Conservation (phyloP, 345 rosid genomes). For the Linum lewisii region DNA sequence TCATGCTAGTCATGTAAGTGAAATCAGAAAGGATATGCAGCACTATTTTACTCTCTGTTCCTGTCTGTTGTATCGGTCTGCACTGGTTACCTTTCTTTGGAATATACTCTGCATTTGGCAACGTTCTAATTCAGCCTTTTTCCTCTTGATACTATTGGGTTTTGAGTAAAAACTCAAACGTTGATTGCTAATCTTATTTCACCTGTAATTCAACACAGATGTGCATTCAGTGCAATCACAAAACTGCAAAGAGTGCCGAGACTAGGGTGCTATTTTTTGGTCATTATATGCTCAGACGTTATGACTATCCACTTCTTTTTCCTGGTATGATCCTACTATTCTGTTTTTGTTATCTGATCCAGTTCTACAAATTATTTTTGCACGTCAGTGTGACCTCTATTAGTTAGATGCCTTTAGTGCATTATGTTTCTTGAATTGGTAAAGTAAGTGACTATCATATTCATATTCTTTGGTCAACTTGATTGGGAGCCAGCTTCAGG, state of each 20-base stretch:
- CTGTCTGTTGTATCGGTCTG: no score
- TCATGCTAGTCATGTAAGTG: constrained; percentile 92
- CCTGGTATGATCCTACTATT: constrained; percentile 43
- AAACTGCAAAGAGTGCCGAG: constrained; percentile 65
- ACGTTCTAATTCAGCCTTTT: no score
- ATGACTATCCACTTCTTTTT: constrained; percentile 98
- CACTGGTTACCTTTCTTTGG: no score
- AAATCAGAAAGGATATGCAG: not conserved
- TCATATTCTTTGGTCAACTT: not conserved
- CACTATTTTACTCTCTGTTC: not conserved
- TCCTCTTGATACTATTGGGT: not conserved
- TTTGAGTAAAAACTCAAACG: not conserved
- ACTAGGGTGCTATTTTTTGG: constrained; percentile 91
- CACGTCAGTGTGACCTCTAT: not conserved
- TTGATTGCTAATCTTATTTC: not conserved
- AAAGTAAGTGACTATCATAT: not conserved
- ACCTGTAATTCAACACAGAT: constrained; percentile 41
- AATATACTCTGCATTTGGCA: no score
- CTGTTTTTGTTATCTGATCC: not conserved
- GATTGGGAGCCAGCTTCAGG: not conserved
- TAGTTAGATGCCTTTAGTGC: not conserved
- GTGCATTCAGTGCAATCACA: constrained; percentile 82
- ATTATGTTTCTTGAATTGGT: not conserved
- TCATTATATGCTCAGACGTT: constrained; percentile 76
- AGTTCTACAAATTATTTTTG: not conserved